Base-by-base conservation (phyloP, 2,329 filamentous ascomycete genomes). In the Fusarium avenaceum region DNA sequence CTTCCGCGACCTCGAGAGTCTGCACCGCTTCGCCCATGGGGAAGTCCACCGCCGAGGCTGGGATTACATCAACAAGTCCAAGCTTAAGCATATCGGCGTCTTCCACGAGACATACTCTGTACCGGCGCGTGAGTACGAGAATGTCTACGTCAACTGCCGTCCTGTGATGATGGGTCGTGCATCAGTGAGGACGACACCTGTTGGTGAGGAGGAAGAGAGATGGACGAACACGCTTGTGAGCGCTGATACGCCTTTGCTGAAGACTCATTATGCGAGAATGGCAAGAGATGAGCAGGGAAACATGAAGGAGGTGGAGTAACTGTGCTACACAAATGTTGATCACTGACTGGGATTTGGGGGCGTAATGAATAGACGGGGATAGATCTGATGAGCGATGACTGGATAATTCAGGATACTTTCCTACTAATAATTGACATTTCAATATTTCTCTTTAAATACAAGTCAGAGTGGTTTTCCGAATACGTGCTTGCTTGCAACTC, bases 41-140 rank as follows among this genome's bases (percentile, higher is more conserved):
- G 71, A 78, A 8, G 56, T 82, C 10, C 87, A 89, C 70, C 79
- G 81, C 14, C 73, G 79, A 38, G 81, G 75, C 1, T 86, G 84
- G 85, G 80, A 83, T 46, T 87, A 82, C 81, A 85, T 81, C 74
- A 79, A 80, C 54, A 74, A 71, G 50, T 73, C 72, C 44, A 70
- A 79, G 26, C 63, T 76, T 40, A 68, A 72, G 26, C 79, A 85
- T 63, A 69, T 88, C 24, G 80, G 80, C 7, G 83, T 88, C 65
- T 87, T 79, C 62, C 86, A 89, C 71, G 86, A 89, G 79, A 80
- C 82, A 0, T 87, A 84, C 65, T 75, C 79, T 26, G 81, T 82
- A 7, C 80, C 80, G 1, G 74, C 76, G 4, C 78, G 80, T 5
- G 76, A 76, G 10, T 86, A 84, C 75, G 86, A 89, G 80, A 82